Base-by-base conservation (phyloP, 73 alveolate species). In the Stentor coeruleus region DNA sequence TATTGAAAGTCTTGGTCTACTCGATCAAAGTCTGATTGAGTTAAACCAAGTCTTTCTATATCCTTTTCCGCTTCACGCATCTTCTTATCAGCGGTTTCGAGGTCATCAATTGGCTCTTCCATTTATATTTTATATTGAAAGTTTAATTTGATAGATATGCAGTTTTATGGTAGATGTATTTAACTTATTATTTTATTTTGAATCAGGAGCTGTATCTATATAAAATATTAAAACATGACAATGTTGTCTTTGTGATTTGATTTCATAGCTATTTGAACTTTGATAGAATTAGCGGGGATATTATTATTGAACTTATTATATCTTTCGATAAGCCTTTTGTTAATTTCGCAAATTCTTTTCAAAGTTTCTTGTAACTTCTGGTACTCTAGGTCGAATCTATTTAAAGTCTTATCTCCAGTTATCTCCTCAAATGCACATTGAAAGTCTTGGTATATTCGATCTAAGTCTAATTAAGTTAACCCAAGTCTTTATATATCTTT, bases 231-330 rank as follows among this genome's bases (percentile, higher is more conserved):
- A 90, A 91, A 87, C 41, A 89, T 86, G 4, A 90, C 76, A 36
- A 77, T 81, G 36, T 89, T 80, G 89, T 91, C 96, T 41, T 91
- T 93, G 31, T 89, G 93, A 2, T 94, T 87, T 85, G 87, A 83
- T 88, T 90, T 92, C 66, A 92, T 87, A 37, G 95, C 97, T 3
- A 92, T 90, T 74, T 92, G 91, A 86, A 91, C 93, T 82, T 93
- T 93, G 20, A 88, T 90, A 1, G 96, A 91, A 76, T 91, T 90
- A 38, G 83, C 72, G 35, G 90, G 88, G 39, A 91, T 88, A 76
- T 91, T 95, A 14, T 87, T 87, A 82, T 89, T 91, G 57, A 88
- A 86, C 86, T 96, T 98, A 60, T 96, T 90, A 91, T 99, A 96
- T 86, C 93, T 96, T 90, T 93, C 91, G 80, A 96, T 89, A 59